Conservation (phyloP, 1,284 basidiomycete species). For the Trametes polyzona region DNA sequence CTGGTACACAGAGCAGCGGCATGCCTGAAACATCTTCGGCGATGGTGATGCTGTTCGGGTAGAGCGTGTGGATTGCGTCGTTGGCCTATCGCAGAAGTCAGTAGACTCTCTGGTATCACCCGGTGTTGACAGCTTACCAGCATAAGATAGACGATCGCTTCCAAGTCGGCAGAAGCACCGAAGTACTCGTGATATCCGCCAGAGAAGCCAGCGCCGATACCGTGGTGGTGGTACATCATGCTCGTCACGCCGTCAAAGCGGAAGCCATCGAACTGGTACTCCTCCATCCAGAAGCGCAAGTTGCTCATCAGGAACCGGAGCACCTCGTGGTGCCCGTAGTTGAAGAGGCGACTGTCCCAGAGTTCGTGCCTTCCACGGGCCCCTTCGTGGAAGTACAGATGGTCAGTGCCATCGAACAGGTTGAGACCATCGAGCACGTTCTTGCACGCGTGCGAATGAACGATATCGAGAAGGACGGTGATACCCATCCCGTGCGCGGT, state of each 20-base stretch:
- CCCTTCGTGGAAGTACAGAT: constrained; percentile 97
- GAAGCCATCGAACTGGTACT: constrained; percentile 97
- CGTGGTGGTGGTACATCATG: constrained; percentile 99
- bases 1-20: constrained; percentile 90
- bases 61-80: constrained; percentile 83
- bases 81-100: constrained; percentile 73
- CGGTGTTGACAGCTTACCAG: constrained; percentile 63
- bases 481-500: constrained; percentile 93
- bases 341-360: constrained; percentile 97
- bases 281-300: constrained; percentile 93
- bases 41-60: constrained; percentile 85
- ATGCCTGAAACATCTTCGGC: constrained; percentile 99
- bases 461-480: constrained; percentile 93
- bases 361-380: constrained; percentile 90
- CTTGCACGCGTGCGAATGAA: constrained; percentile 98
- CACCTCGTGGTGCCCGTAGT: constrained; percentile 95
- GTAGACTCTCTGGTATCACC: background rate
- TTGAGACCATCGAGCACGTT: constrained; percentile 97
- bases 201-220: constrained; percentile 96
- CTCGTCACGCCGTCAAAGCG: constrained; percentile 98
- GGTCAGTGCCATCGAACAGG: constrained; percentile 94
- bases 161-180: constrained; percentile 82
- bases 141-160: constrained; percentile 96
- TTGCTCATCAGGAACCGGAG: constrained; percentile 95
- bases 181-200: constrained; percentile 99